Conservation (phyloP, 2,329 filamentous ascomycete species). For the Pseudogymnoascus sp. region DNA sequence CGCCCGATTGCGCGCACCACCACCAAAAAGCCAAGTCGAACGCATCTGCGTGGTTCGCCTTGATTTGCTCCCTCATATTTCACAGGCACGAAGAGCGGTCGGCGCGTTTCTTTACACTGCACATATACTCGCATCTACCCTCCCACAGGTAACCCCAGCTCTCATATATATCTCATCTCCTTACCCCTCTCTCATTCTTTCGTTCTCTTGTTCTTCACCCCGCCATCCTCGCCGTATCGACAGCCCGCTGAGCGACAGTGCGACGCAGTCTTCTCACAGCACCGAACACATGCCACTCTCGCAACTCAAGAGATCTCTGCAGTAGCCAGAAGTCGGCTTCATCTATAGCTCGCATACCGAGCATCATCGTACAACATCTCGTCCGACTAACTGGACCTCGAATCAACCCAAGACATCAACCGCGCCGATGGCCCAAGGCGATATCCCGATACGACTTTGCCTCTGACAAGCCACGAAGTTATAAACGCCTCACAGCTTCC, state of each 20-base stretch:
- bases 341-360: background rate
- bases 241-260: background rate
- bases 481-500: background rate
- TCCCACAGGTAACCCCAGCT: background rate
- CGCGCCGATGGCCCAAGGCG: background rate
- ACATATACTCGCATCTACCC: background rate
- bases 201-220: background rate
- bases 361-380: background rate
- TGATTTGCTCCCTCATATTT: background rate
- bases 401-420: background rate
- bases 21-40: background rate
- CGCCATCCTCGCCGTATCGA: background rate
- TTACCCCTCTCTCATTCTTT: background rate
- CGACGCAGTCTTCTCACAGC: background rate
- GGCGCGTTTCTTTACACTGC: background rate
- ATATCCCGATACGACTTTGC: background rate
- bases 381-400: background rate
- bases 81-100: background rate
- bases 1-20: background rate
- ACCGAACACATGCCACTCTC: background rate
- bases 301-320: background rate
- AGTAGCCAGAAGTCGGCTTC: background rate
- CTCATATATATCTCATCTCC: background rate
- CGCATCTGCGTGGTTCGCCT: conserved; percentile 4
- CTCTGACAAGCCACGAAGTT: background rate